Percentiles rank a stretch among this genome's conserved stretches.
These are phyloP conservation scores for Citrullus colocynthis DNA, from an alignment of 306 rosid species.

Conservation along the genomic window DNA sequence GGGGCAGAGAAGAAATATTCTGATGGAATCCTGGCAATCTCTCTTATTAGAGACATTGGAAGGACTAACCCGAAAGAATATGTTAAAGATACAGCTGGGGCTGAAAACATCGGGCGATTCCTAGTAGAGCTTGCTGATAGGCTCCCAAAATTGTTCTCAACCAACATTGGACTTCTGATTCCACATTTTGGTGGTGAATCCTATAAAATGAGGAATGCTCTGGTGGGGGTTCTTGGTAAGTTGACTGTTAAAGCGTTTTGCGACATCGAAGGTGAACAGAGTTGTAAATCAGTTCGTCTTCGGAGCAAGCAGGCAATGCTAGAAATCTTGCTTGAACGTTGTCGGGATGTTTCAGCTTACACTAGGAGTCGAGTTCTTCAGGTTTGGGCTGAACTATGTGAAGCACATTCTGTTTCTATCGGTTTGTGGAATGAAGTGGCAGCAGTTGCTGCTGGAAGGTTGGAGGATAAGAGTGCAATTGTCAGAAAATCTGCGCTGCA, in stretches of 20 bases:
- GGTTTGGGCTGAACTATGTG: conserved; percentile 93
- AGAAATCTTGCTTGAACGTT: conserved; percentile 90
- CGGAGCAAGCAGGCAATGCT: conserved; percentile 95
- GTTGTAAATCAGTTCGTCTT: conserved; percentile 61
- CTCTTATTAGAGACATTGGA: conserved; percentile 80
- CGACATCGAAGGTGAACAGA: conserved; percentile 72
- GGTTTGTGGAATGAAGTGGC: conserved; percentile 98
- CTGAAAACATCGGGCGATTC: conserved; percentile 86
- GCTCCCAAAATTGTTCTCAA: conserved; percentile 68
- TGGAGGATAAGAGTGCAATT: conserved; percentile 95
- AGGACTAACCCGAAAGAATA: conserved; percentile 87
- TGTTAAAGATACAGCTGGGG: conserved; percentile 74
- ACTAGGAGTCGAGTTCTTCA: conserved; percentile 95
- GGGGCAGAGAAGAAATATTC: conserved; percentile 72
- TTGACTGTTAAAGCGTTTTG: conserved; percentile 65
- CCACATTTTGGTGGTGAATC: conserved; percentile 98
- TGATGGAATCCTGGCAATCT: conserved; percentile 71
- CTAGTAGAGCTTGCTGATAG: conserved; percentile 85
- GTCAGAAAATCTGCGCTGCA: conserved; percentile 82
- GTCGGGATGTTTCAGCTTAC: conserved; percentile 96
- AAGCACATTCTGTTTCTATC: conserved; percentile 80
- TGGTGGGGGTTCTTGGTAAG: conserved; percentile 80
- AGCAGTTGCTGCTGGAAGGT: conserved; percentile 77
- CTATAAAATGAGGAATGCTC: conserved; percentile 86
- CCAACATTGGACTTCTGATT: conserved; percentile 77